Evolutionary conservation across 768 basidiomycete genomes (phyloP).

Genomic region (Dioszegia crocea): DNA sequence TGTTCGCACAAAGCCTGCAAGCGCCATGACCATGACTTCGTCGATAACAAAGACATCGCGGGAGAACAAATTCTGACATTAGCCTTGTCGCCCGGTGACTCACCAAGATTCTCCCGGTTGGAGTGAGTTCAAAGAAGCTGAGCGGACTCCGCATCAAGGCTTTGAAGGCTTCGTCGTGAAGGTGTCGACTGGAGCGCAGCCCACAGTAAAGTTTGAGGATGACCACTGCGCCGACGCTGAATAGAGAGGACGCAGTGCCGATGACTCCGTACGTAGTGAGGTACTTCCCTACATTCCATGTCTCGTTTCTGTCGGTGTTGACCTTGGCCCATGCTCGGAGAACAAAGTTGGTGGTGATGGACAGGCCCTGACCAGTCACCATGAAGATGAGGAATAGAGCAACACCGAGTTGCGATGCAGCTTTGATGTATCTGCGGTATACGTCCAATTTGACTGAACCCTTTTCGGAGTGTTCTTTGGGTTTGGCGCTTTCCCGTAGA

Average conservation of each 20-base stretch:
- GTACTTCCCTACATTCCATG: slow-evolving; percentile 56
- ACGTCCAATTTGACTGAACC: slow-evolving; percentile 74
- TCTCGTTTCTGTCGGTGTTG: slow-evolving; percentile 61
- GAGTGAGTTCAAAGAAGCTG: slow-evolving; percentile 85
- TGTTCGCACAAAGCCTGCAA: slow-evolving; percentile 68
- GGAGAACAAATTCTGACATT: slow-evolving; percentile 69
- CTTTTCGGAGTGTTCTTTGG: slow-evolving; percentile 63
- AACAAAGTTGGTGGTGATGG: slow-evolving; percentile 55
- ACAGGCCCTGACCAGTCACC: slow-evolving; percentile 58
- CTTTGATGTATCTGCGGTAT: slow-evolving; percentile 71
- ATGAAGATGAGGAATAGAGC: slow-evolving; percentile 58
- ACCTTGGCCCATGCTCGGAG: slow-evolving; percentile 79
- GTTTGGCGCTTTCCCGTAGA: slow-evolving; percentile 47
- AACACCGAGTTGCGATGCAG: slow-evolving; percentile 73
- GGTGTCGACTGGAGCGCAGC: slow-evolving; percentile 64
- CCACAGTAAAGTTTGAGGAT: slow-evolving; percentile 74
- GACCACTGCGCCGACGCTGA: slow-evolving; percentile 58
- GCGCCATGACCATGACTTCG: slow-evolving; percentile 71
- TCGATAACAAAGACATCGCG: slow-evolving; percentile 71
- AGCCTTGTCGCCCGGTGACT: too few species aligned
- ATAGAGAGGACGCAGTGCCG: slow-evolving; percentile 58
- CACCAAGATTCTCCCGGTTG: slow-evolving; percentile 71
- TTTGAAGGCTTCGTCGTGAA: slow-evolving; percentile 64
- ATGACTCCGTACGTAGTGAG: slow-evolving; percentile 63
- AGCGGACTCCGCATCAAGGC: slow-evolving; percentile 78